Percentiles rank a stretch among this genome's conserved stretches.
phyloP scores from a whole-genome alignment of 2,329 filamentous ascomycete genomes.

The Talaromyces sp. region DNA sequence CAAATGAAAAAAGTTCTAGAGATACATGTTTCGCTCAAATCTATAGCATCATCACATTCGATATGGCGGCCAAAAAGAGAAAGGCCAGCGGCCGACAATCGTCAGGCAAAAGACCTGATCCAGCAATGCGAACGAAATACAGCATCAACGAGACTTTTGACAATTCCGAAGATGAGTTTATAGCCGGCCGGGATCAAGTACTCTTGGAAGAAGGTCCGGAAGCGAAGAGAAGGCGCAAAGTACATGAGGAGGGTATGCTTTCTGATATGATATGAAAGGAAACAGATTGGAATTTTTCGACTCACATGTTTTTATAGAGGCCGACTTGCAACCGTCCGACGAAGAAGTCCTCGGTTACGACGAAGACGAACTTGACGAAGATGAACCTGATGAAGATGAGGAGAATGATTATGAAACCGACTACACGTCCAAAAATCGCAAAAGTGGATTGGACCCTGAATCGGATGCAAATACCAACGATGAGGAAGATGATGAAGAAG shows the following conservation, averaged over 20 bases:
- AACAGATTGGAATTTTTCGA: conserved; percentile 20
- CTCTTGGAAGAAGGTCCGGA: conserved; percentile 76
- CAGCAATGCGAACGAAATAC: conserved; percentile 34
- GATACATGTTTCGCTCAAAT: neutral
- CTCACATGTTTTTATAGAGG: conserved; percentile 41
- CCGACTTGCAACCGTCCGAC: conserved; percentile 56
- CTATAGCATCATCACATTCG: neutral
- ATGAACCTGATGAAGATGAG: conserved; percentile 39
- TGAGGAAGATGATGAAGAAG: conserved; percentile 52
- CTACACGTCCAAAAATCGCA: conserved; percentile 24
- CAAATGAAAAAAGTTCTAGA: conserved; percentile 9
- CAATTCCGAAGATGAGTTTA: conserved; percentile 91
- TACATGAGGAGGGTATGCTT: conserved; percentile 60
- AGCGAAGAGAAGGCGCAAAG: conserved; percentile 70
- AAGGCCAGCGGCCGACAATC: conserved; percentile 57
- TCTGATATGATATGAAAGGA: neutral
- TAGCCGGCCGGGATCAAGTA: conserved; percentile 79
- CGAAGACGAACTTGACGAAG: conserved; percentile 48
- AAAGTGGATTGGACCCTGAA: conserved; percentile 23
- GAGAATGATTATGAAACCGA: conserved; percentile 44
- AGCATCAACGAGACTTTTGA: conserved; percentile 68
- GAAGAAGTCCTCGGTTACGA: conserved; percentile 60
- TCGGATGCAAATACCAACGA: conserved; percentile 36
- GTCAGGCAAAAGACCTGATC: conserved; percentile 30
- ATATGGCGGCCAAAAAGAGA: conserved; percentile 52